Evolutionary conservation across 768 basidiomycete species (phyloP).

Genomic region (Dioszegia aurantiaca): DNA sequence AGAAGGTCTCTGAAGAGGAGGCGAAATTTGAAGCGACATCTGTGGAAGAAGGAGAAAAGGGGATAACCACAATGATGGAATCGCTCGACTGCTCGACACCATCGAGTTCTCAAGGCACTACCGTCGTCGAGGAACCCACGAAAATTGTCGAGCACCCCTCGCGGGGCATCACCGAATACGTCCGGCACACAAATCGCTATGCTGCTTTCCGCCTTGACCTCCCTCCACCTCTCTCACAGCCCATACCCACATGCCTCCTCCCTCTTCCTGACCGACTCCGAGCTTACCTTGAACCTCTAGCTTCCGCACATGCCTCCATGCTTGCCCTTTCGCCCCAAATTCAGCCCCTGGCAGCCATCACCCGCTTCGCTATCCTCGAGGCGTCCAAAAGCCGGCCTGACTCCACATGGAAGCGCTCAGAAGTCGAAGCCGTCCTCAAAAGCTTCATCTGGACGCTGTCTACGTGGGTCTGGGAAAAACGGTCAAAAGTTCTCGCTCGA

Average conservation of each 20-base stretch:
- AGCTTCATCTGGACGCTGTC: constrained; percentile 27
- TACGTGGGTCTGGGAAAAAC: constrained; percentile 11
- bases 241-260: constrained; percentile 20
- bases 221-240: constrained; percentile 1
- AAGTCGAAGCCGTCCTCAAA: constrained; percentile 33
- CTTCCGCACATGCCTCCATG: constrained; percentile 26
- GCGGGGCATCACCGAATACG: constrained; percentile 36
- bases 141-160: not conserved
- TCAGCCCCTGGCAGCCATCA: constrained; percentile 33
- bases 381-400: constrained; percentile 12
- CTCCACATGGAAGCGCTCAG: constrained; percentile 25
- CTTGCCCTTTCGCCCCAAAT: constrained; percentile 24
- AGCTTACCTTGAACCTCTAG: constrained; percentile 26
- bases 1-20: not conserved
- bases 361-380: constrained; percentile 31
- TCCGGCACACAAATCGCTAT: constrained; percentile 34
- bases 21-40: not conserved
- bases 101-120: constrained; percentile 1
- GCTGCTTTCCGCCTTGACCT: constrained; percentile 16
- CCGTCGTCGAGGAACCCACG: constrained; percentile 17
- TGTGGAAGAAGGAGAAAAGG: not conserved
- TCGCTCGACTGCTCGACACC: not conserved
- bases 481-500: not conserved
- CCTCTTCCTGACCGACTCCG: constrained; percentile 29
- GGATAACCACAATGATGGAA: constrained; percentile 7